These are phyloP conservation scores for Zygoascus tannicola DNA, from an alignment of 805 yeast genomes.

Conservation along the genomic window DNA sequence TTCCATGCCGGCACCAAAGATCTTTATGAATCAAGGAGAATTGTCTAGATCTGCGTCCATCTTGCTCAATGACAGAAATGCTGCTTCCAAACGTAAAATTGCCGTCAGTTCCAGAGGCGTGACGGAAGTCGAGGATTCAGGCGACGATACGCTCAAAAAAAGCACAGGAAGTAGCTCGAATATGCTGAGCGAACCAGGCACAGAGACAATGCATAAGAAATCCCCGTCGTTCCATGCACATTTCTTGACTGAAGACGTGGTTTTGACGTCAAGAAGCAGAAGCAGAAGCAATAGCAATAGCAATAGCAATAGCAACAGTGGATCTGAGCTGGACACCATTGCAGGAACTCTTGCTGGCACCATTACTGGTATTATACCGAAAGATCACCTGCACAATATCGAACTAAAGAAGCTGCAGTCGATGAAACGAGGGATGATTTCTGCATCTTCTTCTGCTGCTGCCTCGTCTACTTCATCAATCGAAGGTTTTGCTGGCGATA, in stretches of 20 bases:
- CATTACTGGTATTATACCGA: neutral
- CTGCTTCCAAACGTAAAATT: neutral
- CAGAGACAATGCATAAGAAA: constrained; percentile 35
- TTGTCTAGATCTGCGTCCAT: neutral
- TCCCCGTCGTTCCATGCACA: constrained; percentile 69
- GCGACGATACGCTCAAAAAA: constrained; percentile 1
- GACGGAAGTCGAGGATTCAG: constrained; percentile 3
- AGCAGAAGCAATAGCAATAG: neutral
- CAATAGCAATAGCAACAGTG: constrained; percentile 20
- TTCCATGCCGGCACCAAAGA: constrained; percentile 1
- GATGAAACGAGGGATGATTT: neutral
- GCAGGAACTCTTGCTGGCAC: neutral
- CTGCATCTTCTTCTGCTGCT: constrained; percentile 10
- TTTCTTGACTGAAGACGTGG: constrained; percentile 58
- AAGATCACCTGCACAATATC: neutral
- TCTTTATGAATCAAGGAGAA: neutral
- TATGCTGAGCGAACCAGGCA: neutral
- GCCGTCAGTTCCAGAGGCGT: neutral
- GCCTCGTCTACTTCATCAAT: constrained; percentile 13
- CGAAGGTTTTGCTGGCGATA: neutral
- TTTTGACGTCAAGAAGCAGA: constrained; percentile 15
- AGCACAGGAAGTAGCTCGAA: neutral
- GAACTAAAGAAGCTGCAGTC: constrained; percentile 1
- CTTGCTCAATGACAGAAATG: neutral
- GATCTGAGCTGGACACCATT: constrained; percentile 17